phyloP scores from a whole-genome alignment of 73 alveolate genomes.

The Effrenium voratum region DNA sequence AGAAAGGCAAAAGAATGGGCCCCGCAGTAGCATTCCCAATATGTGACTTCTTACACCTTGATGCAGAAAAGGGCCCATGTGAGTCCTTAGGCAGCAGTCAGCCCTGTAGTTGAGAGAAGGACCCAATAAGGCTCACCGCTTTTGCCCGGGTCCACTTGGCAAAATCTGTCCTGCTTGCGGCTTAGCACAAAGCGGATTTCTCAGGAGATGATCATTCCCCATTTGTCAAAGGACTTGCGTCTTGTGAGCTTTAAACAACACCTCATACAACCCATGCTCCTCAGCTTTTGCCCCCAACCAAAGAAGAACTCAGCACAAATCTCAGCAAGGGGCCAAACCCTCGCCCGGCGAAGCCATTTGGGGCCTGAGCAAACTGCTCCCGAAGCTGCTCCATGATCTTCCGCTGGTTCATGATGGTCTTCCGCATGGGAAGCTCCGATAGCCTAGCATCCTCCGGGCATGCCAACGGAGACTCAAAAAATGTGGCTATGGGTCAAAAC shows the following conservation, averaged over 20 bases:
- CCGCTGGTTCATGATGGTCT: slow-evolving; percentile 57
- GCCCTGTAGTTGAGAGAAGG: too few species aligned
- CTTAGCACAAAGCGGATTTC: neutral
- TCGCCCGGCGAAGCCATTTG: neutral
- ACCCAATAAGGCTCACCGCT: too few species aligned
- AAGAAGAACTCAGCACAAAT: neutral
- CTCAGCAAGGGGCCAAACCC: neutral
- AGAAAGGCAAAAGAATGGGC: too few species aligned
- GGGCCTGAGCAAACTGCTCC: slow-evolving; percentile 22
- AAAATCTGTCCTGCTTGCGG: too few species aligned
- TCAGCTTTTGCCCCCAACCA: neutral
- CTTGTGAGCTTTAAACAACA: neutral
- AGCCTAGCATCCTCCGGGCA: too few species aligned
- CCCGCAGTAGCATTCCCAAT: too few species aligned
- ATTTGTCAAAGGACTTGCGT: neutral
- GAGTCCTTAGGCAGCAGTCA: too few species aligned
- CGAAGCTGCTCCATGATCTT: slow-evolving; percentile 70
- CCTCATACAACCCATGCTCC: neutral
- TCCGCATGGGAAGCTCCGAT: neutral
- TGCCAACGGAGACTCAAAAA: too few species aligned
- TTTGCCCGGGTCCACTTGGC: too few species aligned
- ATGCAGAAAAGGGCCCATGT: too few species aligned
- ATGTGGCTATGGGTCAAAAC: neutral
- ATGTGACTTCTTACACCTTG: too few species aligned
- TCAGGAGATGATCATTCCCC: neutral